Percentiles rank a stretch among this genome's conserved stretches.
Conservation (phyloP, 2,329 filamentous ascomycete species). For the Colletotrichum salicis region DNA sequence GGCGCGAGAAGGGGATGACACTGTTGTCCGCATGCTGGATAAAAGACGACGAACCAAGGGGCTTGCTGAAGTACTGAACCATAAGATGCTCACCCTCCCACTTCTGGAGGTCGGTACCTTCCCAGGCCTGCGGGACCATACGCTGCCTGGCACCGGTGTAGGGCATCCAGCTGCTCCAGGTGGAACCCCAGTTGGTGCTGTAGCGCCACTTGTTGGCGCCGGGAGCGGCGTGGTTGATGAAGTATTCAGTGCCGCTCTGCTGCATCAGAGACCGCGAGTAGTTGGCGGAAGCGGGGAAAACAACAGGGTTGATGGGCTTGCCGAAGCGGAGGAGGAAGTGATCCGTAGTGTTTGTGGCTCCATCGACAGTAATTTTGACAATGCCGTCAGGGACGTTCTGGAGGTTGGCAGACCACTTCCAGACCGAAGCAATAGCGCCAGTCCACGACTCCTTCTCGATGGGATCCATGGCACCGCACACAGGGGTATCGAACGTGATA, state of each 20-base stretch:
- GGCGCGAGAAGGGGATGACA: slow-evolving; percentile 49
- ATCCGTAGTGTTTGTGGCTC: slow-evolving; percentile 63
- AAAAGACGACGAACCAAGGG: slow-evolving; percentile 68
- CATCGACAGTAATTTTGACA: slow-evolving; percentile 64
- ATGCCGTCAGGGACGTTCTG: slow-evolving; percentile 69
- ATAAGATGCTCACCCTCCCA: slow-evolving; percentile 72
- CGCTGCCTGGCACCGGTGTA: slow-evolving; percentile 64
- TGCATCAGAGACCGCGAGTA: slow-evolving; percentile 60
- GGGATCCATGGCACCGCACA: slow-evolving; percentile 54
- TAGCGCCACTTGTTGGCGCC: slow-evolving; percentile 73
- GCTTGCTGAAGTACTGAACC: slow-evolving; percentile 71
- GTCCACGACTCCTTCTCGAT: slow-evolving; percentile 50
- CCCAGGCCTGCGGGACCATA: slow-evolving; percentile 62
- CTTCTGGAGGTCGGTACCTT: slow-evolving; percentile 65
- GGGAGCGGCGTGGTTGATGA: slow-evolving; percentile 67
- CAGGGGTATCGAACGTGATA: slow-evolving; percentile 55
- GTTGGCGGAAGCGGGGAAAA: slow-evolving; percentile 66
- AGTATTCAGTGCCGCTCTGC: slow-evolving; percentile 50
- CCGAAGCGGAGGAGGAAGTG: slow-evolving; percentile 70
- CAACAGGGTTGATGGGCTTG: slow-evolving; percentile 65
- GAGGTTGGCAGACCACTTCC: slow-evolving; percentile 63
- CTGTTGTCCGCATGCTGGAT: slow-evolving; percentile 66
- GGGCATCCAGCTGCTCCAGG: slow-evolving; percentile 67
- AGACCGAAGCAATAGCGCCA: slow-evolving; percentile 64
- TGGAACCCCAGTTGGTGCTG: slow-evolving; percentile 68